These are phyloP conservation scores for Talaromyces nanjingensis DNA, from an alignment of 495 filamentous ascomycete genomes.

Conservation along the genomic window DNA sequence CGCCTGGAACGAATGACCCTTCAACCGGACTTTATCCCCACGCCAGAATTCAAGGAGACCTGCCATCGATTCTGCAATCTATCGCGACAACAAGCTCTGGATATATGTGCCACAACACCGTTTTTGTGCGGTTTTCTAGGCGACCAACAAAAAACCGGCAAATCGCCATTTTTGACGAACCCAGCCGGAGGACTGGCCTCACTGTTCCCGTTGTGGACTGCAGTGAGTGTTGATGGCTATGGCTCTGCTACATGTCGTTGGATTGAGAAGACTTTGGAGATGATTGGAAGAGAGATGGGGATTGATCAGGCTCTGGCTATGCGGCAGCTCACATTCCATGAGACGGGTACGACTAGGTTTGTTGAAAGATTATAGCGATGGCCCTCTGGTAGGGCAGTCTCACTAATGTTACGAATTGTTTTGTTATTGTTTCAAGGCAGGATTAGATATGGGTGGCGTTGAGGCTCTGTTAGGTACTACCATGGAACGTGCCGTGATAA, in stretches of 20 bases:
- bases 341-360: not conserved
- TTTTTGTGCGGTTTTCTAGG: slow-evolving; percentile 19
- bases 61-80: slow-evolving; percentile 3
- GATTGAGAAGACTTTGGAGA: slow-evolving; percentile 32
- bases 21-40: slow-evolving; percentile 1
- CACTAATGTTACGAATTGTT: not conserved
- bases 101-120: slow-evolving; percentile 40
- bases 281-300: slow-evolving; percentile 39
- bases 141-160: not conserved
- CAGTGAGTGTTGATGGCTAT: slow-evolving; percentile 28
- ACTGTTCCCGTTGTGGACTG: slow-evolving; percentile 42
- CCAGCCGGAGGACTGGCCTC: slow-evolving; percentile 34
- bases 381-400: not conserved
- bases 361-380: not conserved
- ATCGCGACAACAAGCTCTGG: slow-evolving; percentile 20
- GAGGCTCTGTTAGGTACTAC: not conserved
- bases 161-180: not conserved
- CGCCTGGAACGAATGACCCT: not conserved
- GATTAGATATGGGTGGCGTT: not conserved
- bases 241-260: slow-evolving; percentile 31
- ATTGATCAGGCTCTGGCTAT: slow-evolving; percentile 42
- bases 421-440: not conserved
- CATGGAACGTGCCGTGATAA: not conserved
- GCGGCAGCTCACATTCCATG: slow-evolving; percentile 2
- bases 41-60: slow-evolving; percentile 1